A percentile compares a stretch with the other conserved stretches of the same genome.
These are phyloP conservation scores for Saturnispora diversa DNA, from an alignment of 805 yeast genomes.

Conservation along the genomic window DNA sequence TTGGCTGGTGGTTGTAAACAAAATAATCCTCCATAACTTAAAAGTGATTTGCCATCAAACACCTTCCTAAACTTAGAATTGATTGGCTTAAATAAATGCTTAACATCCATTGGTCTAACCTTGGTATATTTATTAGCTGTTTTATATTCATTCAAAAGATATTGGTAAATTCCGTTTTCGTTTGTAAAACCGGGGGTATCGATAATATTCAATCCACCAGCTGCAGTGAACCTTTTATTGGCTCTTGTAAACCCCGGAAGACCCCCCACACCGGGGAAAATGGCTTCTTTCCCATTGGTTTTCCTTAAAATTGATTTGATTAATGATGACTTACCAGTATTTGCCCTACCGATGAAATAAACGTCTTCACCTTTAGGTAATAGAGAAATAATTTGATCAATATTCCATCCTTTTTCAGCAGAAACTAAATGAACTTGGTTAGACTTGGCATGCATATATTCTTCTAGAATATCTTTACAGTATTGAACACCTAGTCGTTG, in stretches of 20 bases:
- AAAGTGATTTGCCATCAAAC: constrained; percentile 21
- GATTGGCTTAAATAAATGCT: not conserved
- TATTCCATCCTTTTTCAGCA: constrained; percentile 47
- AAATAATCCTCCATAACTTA: constrained; percentile 54
- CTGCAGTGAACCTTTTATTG: constrained; percentile 31
- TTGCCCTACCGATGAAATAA: constrained; percentile 57
- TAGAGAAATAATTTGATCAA: constrained; percentile 30
- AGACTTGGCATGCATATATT: constrained; percentile 25
- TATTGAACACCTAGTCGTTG: constrained; percentile 25
- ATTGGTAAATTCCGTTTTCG: constrained; percentile 19
- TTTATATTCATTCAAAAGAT: constrained; percentile 16
- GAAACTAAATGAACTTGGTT: constrained; percentile 41
- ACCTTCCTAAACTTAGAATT: constrained; percentile 10
- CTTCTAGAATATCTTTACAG: constrained; percentile 27
- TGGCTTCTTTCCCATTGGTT: not conserved
- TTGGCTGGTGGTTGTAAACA: constrained; percentile 47
- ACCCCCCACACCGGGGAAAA: constrained; percentile 38
- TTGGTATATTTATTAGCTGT: not conserved
- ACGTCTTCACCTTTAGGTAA: constrained; percentile 32
- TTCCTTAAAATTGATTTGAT: constrained; percentile 36
- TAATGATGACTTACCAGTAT: constrained; percentile 62
- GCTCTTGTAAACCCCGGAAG: constrained; percentile 70
- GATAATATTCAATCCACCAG: constrained; percentile 18
- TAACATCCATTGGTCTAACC: constrained; percentile 6
- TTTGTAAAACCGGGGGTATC: constrained; percentile 42